Conservation (phyloP, 2,329 filamentous ascomycete genomes). For the Venturia carpophila region DNA sequence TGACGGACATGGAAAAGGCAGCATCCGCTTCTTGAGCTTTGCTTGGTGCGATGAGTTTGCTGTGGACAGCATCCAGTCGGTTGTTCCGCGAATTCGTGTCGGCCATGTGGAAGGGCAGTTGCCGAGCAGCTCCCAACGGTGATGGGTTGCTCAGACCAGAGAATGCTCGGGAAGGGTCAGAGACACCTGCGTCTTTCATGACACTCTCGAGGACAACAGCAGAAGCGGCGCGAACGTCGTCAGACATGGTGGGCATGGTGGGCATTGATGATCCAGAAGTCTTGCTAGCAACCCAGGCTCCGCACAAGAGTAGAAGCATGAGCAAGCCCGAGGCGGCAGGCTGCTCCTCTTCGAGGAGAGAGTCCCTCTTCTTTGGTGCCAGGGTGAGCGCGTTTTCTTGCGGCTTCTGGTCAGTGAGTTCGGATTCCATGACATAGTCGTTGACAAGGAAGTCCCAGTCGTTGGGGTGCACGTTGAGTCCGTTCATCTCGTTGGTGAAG, state of each 20-base stretch:
- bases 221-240: conserved; percentile 71
- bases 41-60: conserved; percentile 50
- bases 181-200: conserved; percentile 70
- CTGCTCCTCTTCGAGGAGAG: conserved; percentile 36
- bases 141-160: conserved; percentile 31
- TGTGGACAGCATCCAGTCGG: conserved; percentile 36
- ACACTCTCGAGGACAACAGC: conserved; percentile 72
- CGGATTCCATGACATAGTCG: conserved; percentile 67
- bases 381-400: conserved; percentile 29
- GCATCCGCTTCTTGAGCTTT: conserved; percentile 84
- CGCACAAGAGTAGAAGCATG: conserved; percentile 92
- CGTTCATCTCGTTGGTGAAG: conserved; percentile 75
- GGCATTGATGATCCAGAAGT: conserved; percentile 59
- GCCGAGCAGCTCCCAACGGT: not conserved
- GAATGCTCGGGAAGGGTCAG: conserved; percentile 36
- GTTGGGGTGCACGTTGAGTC: conserved; percentile 65
- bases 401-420: conserved; percentile 25
- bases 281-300: conserved; percentile 91
- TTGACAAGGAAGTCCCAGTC: conserved; percentile 78
- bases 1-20: conserved; percentile 74
- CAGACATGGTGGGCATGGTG: conserved; percentile 61
- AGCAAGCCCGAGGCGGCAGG: conserved; percentile 74
- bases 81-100: conserved; percentile 20
- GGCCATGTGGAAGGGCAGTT: conserved; percentile 11
- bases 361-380: conserved; percentile 35